Evolutionary conservation across 2,329 filamentous ascomycete genomes (phyloP).

Genomic region (Cephalotrichum gorgonifer): DNA sequence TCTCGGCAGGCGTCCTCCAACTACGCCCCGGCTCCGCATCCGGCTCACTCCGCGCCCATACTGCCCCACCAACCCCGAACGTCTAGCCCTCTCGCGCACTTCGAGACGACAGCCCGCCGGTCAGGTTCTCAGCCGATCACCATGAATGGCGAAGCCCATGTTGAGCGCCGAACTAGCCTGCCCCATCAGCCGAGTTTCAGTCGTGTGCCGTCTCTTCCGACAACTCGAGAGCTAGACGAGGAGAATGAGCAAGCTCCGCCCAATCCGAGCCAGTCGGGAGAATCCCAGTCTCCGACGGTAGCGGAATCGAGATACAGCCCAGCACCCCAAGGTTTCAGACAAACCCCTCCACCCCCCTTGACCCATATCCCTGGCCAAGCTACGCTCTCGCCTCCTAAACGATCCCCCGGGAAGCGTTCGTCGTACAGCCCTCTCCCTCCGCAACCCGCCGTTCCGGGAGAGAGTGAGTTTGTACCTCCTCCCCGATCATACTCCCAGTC

Average conservation of each 20-base stretch:
- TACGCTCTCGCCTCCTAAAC: constrained; percentile 46
- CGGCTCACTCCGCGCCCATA: constrained; percentile 30
- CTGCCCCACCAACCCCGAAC: constrained; percentile 53
- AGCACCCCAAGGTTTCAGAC: constrained; percentile 18
- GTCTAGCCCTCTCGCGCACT: constrained; percentile 56
- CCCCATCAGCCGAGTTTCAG: constrained; percentile 45
- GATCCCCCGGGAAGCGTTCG: constrained; percentile 37
- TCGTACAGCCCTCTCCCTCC: constrained; percentile 23
- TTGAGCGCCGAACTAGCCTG: constrained; percentile 39
- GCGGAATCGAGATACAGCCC: constrained; percentile 28
- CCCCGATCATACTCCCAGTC: constrained; percentile 53
- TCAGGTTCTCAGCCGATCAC: constrained; percentile 11
- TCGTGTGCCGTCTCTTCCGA: constrained; percentile 46
- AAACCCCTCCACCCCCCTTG: constrained; percentile 38
- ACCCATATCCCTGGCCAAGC: constrained; percentile 20
- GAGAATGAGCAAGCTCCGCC: constrained; percentile 28
- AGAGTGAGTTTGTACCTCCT: constrained; percentile 40
- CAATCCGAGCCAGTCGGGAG: background rate
- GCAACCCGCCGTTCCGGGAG: constrained; percentile 13
- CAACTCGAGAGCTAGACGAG: constrained; percentile 53
- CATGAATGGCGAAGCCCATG: constrained; percentile 28
- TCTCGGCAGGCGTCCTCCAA: constrained; percentile 33
- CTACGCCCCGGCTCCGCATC: constrained; percentile 16
- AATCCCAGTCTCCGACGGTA: constrained; percentile 9
- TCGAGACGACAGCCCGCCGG: constrained; percentile 39